A percentile compares a stretch with the other conserved stretches of the same genome.
Evolutionary conservation across 2,329 filamentous ascomycete species (phyloP).

Genomic region (Pestalotiopsis sp.): DNA sequence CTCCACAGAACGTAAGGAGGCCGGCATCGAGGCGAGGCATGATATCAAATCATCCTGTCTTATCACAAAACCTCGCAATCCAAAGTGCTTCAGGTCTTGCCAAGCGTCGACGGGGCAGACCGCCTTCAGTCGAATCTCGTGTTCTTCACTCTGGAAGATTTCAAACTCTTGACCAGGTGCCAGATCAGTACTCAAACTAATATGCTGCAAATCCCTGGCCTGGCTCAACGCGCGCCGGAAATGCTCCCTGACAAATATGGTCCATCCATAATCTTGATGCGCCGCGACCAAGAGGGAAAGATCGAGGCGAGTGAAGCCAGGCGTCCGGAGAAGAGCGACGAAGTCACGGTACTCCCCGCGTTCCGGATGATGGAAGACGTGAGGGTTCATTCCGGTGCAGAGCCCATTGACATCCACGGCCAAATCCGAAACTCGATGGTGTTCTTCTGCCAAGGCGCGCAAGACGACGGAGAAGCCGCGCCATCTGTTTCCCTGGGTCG

Average conservation of each 20-base stretch:
- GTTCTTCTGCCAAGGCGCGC: slow-evolving; percentile 22
- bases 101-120: not conserved
- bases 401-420: slow-evolving; percentile 32
- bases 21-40: not conserved
- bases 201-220: slow-evolving; percentile 21
- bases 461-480: slow-evolving; percentile 33
- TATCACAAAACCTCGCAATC: not conserved
- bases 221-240: slow-evolving; percentile 19
- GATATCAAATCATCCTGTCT: not conserved
- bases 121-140: not conserved
- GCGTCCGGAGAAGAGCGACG: slow-evolving; percentile 21
- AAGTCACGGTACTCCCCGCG: slow-evolving; percentile 28
- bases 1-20: not conserved
- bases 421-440: slow-evolving; percentile 34
- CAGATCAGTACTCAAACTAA: slow-evolving; percentile 14
- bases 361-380: slow-evolving; percentile 26
- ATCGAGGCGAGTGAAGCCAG: slow-evolving; percentile 27
- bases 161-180: not conserved
- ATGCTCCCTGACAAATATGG: slow-evolving; percentile 16
- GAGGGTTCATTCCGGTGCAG: slow-evolving; percentile 30
- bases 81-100: not conserved
- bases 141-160: not conserved
- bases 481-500: slow-evolving; percentile 21
- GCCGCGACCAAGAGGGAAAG: slow-evolving; percentile 22
- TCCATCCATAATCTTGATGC: slow-evolving; percentile 12